phyloP scores from a whole-genome alignment of 176 grass and related monocot genomes.

The Carex myosuroides region DNA sequence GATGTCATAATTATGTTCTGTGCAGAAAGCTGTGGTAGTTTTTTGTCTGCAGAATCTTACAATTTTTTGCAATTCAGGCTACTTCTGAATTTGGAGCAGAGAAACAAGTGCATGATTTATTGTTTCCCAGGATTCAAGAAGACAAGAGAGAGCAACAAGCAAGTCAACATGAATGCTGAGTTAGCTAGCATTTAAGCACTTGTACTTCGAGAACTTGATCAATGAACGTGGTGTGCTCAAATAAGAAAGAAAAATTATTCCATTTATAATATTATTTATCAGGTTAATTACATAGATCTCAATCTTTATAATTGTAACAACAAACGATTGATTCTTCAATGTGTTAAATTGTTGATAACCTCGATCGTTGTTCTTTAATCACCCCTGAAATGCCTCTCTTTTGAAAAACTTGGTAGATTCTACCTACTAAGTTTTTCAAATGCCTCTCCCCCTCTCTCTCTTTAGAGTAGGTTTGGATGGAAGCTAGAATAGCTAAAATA shows the following conservation, averaged over 20 bases:
- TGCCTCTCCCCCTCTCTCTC: not conserved
- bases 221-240: not conserved
- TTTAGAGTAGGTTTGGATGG: too few relatives aligned
- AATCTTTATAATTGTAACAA: not conserved
- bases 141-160: conserved; percentile 50
- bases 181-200: not conserved
- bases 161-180: conserved; percentile 45
- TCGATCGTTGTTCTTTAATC: not conserved
- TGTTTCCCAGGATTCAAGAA: conserved; percentile 63
- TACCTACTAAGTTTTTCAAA: too few relatives aligned
- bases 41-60: not conserved
- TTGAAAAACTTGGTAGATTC: too few relatives aligned
- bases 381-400: not conserved
- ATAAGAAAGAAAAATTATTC: not conserved
- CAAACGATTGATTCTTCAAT: not conserved
- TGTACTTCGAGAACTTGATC: not conserved
- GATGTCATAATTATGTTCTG: not conserved
- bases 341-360: not conserved
- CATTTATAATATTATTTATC: not conserved
- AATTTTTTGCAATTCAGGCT: conserved; percentile 35
- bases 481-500: too few relatives aligned
- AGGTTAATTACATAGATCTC: not conserved
- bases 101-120: conserved; percentile 67
- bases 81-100: conserved; percentile 77
- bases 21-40: not conserved